Base-by-base conservation (phyloP, 2,329 filamentous ascomycete species). In the Clarireedia monteithiana region DNA sequence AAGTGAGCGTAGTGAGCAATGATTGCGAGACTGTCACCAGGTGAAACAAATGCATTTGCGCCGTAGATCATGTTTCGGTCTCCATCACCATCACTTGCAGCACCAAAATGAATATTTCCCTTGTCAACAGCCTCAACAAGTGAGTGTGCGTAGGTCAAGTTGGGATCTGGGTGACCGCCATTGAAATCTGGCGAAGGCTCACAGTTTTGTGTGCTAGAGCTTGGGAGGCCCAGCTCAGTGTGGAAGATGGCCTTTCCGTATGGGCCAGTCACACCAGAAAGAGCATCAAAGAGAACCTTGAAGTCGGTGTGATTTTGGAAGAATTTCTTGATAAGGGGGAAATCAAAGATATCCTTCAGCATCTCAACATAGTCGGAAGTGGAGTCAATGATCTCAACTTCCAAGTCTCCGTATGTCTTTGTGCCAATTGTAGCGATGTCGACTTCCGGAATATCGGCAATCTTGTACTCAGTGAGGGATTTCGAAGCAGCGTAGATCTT, bases 11-110 rank as follows among this genome's bases (percentile, higher is more conserved):
- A 87, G 78, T 99, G 94, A 49, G 94, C 91, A 69, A 99, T 99
- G 71, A 99, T 99, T 69, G 94, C 94, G 67, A 99, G 79, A 68
- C 90, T 96, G 78, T 99, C 94, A 69, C 94, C 94, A 6, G 94
- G 94, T 6, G 92, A 97, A 60, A 99, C 94, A 69, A 99, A 99
- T 46, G 88, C 85, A 68, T 95, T 92, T 63, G 92, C 91, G 61
- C 94, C 94, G 75, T 99, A 99, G 70, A 99, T 99, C 94, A 99
- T 99, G 84, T 99, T 99, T 66, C 94, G 89, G 78, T 99, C 94
- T 68, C 94, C 94, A 67, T 99, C 94, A 65, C 94, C 94, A 66
- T 99, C 94, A 62, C 89, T 95, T 48, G 94, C 94, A 58, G 94
- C 94, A 69, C 94, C 94, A 67, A 99, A 99, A 69, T 95, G 94